Base-by-base conservation (phyloP, 1,284 basidiomycete genomes). In the Heterobasidion parviporum region DNA sequence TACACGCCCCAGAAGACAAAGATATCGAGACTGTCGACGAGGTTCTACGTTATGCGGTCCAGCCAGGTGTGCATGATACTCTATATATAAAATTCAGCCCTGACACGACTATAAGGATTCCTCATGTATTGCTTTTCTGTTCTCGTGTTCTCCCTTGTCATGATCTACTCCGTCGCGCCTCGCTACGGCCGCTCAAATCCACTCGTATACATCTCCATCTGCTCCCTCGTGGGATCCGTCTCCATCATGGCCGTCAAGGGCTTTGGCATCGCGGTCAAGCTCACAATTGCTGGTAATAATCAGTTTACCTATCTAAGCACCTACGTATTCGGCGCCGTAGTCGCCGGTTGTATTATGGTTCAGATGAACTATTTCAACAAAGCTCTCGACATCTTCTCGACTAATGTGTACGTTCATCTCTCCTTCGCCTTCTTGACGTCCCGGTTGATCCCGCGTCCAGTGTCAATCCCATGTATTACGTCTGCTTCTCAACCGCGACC, bases 351-450 rank as follows among this genome's bases (percentile, higher is more conserved):
- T 73, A 98, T 99, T 66, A 68, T 97, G 54, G 83, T 97, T 1
- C 95, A 98, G 73, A 95, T 97, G 92, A 96, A 98, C 74, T 99
- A 97, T 76, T 98, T 98, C 75, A 99, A 98, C 79, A 98, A 98
- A 69, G 97, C 96, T 0, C 80, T 99, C 54, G 96, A 98, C 68
- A 92, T 88, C 1, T 99, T 98, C 72, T 94, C 93, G 5, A 98
- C 96, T 48, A 99, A 98, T 68, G 92, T 98, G 92, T 94, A 78
- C 64, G 93, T 41, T 7, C 38, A 41, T 41, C 38, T 41, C 41
- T 38, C 15, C 3, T 35, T 50, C 48, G 44, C 32, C 50, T 20
- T 45, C 53, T 45, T 34, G 43, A 10, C 36, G n/a, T 54, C 16
- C 53, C 16, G 52, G 50, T 59, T 63, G 59, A 67, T 51, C 34